Percentiles rank a stretch among this genome's conserved stretches.
These are phyloP conservation scores for Linum trigynum DNA, from an alignment of 345 rosid genomes.

Conservation along the genomic window DNA sequence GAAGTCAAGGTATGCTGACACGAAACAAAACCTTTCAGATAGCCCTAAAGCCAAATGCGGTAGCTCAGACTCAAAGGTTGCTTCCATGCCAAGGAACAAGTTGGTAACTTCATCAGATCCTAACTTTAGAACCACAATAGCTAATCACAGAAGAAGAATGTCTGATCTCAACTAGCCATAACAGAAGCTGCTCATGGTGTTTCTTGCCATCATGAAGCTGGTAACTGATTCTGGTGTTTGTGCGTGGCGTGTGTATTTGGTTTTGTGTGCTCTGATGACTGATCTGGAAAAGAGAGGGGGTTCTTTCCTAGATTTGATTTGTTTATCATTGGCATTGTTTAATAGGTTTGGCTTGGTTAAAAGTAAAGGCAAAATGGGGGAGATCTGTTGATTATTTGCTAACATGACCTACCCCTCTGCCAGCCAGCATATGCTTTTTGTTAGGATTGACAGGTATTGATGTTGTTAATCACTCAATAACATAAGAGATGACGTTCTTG, in stretches of 20 bases:
- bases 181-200: background rate
- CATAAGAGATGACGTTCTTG: background rate
- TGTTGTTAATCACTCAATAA: slow-evolving; percentile 21
- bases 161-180: slow-evolving; percentile 46
- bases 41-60: slow-evolving; percentile 42
- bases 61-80: slow-evolving; percentile 23
- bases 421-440: slow-evolving; percentile 5
- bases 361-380: slow-evolving; percentile 14
- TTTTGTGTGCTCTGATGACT: background rate
- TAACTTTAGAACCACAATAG: slow-evolving; percentile 41
- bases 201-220: background rate
- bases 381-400: slow-evolving; percentile 11
- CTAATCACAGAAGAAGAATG: slow-evolving; percentile 63
- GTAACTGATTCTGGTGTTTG: background rate
- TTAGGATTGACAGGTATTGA: slow-evolving; percentile 5
- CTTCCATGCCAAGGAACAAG: slow-evolving; percentile 39
- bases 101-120: slow-evolving; percentile 61
- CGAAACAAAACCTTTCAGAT: slow-evolving; percentile 24
- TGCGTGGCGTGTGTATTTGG: background rate
- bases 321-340: background rate
- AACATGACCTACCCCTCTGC: slow-evolving; percentile 11
- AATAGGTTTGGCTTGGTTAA: slow-evolving; percentile 12
- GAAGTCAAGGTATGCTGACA: slow-evolving; percentile 30
- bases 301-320: background rate
- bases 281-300: background rate